phyloP scores from a whole-genome alignment of 805 yeast genomes.

The Kluyveromyces aestuarii region DNA sequence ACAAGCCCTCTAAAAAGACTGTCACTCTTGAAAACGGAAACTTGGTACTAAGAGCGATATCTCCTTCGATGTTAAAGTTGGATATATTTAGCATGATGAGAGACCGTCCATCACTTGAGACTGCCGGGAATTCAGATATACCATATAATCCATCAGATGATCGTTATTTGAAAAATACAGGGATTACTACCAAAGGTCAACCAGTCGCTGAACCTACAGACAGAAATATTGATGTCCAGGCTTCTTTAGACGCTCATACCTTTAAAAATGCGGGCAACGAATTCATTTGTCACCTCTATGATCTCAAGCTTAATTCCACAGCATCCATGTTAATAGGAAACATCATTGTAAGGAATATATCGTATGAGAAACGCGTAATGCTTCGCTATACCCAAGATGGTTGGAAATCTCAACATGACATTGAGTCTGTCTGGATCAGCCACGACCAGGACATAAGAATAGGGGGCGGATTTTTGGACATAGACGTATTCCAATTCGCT shows the following conservation, averaged over 20 bases:
- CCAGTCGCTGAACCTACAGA: not conserved
- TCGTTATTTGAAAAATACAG: not conserved
- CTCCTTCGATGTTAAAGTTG: conserved; percentile 35
- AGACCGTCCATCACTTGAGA: conserved; percentile 21
- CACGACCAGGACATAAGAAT: conserved; percentile 22
- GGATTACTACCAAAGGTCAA: not conserved
- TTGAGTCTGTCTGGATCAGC: conserved; percentile 19
- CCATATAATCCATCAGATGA: not conserved
- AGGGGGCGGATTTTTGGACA: conserved; percentile 11
- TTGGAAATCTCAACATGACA: conserved; percentile 55
- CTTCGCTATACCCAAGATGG: conserved; percentile 67
- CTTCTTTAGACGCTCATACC: not conserved
- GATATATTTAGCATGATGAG: conserved; percentile 37
- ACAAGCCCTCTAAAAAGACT: conserved; percentile 6
- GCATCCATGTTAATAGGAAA: conserved; percentile 57
- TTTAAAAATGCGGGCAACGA: conserved; percentile 5
- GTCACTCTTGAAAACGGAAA: conserved; percentile 11
- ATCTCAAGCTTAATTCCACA: conserved; percentile 49
- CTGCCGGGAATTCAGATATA: no score
- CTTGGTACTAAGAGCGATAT: conserved; percentile 32
- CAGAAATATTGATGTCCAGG: conserved; percentile 2
- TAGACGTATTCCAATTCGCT: conserved; percentile 24
- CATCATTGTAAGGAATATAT: conserved; percentile 67
- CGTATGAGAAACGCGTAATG: conserved; percentile 58
- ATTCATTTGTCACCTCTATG: conserved; percentile 37